Percentiles rank a stretch among this genome's conserved stretches.
These are phyloP conservation scores for Calonectria pseudoreteaudii DNA, from an alignment of 2,329 filamentous ascomycete species.

Conservation along the genomic window DNA sequence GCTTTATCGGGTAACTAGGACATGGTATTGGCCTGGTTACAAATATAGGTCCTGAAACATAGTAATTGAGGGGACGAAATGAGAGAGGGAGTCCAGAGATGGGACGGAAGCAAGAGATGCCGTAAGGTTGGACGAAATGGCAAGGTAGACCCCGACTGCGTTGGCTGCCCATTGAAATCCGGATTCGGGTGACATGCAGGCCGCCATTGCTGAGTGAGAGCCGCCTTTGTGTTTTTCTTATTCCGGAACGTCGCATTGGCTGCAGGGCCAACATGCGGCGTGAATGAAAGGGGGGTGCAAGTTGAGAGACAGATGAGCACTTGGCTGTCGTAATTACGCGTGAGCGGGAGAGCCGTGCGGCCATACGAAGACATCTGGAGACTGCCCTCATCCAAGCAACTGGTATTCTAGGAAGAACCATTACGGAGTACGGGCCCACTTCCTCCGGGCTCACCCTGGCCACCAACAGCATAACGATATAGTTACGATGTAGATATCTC, in stretches of 20 bases:
- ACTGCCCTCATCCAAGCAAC: background rate
- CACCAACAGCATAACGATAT: background rate
- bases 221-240: background rate
- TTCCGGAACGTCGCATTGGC: background rate
- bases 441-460: background rate
- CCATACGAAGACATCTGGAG: conserved; percentile 1
- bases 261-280: background rate
- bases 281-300: background rate
- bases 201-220: background rate
- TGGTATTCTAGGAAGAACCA: conserved; percentile 6
- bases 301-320: background rate
- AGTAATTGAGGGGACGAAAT: conserved; percentile 9
- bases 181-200: conserved; percentile 15
- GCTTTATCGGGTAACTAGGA: background rate
- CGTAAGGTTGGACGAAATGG: conserved; percentile 2
- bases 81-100: conserved; percentile 15
- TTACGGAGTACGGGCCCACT: conserved; percentile 11
- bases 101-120: conserved; percentile 9
- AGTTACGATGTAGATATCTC: background rate
- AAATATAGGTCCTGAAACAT: conserved; percentile 12
- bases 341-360: background rate
- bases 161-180: background rate
- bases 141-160: conserved; percentile 17
- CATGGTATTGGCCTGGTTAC: background rate
- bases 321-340: conserved; percentile 13